phyloP scores from a whole-genome alignment of 108 stramenopile genomes.

The Pseudonitzschia pungens region DNA sequence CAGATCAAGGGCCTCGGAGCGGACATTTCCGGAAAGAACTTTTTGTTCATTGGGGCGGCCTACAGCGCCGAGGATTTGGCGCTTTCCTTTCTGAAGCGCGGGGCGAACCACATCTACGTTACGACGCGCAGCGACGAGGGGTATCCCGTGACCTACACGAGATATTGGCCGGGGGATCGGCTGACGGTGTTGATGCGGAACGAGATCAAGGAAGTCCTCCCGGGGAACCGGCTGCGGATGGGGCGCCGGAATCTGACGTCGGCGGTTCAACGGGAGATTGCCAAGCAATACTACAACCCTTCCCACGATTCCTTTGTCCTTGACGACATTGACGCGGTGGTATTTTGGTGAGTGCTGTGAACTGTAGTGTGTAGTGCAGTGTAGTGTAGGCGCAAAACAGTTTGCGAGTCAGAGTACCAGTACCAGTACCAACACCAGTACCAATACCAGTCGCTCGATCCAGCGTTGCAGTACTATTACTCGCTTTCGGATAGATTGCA shows the following conservation, averaged over 20 bases:
- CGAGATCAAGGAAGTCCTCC: not conserved
- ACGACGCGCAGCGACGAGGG: slow-evolving; percentile 23
- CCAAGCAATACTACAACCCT: not conserved
- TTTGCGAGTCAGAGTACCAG: too few species aligned
- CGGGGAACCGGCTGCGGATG: slow-evolving; percentile 2
- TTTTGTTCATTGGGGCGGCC: slow-evolving; percentile 38
- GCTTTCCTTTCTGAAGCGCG: slow-evolving; percentile 36
- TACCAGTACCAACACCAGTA: too few species aligned
- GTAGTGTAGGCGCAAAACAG: too few species aligned
- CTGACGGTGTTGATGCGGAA: slow-evolving; percentile 4
- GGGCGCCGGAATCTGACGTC: slow-evolving; percentile 8
- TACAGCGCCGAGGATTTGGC: slow-evolving; percentile 48
- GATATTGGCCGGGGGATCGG: slow-evolving; percentile 29
- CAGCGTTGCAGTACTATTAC: too few species aligned
- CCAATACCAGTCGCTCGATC: too few species aligned
- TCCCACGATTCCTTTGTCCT: not conserved
- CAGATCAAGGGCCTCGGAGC: not conserved
- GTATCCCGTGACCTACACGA: slow-evolving; percentile 15
- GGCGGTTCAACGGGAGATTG: not conserved
- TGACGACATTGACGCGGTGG: slow-evolving; percentile 29
- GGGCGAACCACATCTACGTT: slow-evolving; percentile 30
- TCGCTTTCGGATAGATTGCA: too few species aligned
- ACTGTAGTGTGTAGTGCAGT: too few species aligned
- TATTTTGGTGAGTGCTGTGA: slow-evolving; percentile 22
- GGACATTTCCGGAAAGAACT: slow-evolving; percentile 18